A percentile compares a stretch with the other conserved stretches of the same genome.
These are phyloP conservation scores for Naematelia aurantialba DNA, from an alignment of 768 basidiomycete genomes.

Conservation along the genomic window DNA sequence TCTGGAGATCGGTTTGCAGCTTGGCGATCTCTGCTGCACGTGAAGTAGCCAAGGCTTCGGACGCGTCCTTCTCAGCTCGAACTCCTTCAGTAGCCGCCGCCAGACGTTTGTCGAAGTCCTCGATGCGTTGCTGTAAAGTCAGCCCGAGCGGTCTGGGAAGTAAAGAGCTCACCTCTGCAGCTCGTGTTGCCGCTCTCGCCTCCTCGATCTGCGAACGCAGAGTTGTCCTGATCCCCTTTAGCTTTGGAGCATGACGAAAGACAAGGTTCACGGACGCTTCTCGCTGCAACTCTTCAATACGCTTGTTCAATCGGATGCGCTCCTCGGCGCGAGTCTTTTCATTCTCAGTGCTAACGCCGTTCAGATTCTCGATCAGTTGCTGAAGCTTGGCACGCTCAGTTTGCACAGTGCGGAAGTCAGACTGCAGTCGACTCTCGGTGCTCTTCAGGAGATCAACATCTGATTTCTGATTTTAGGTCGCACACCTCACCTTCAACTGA, in stretches of 20 bases:
- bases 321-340: constrained; percentile 81
- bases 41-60: constrained; percentile 30
- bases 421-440: constrained; percentile 71
- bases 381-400: constrained; percentile 79
- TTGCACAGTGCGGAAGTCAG: constrained; percentile 76
- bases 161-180: constrained; percentile 28
- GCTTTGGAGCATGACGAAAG: not conserved
- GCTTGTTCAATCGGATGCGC: constrained; percentile 71
- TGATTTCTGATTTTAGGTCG: not conserved
- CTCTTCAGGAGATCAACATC: constrained; percentile 54
- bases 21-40: constrained; percentile 29
- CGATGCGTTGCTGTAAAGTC: constrained; percentile 17
- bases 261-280: constrained; percentile 72
- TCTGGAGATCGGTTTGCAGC: constrained; percentile 23
- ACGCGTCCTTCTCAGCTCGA: constrained; percentile 33
- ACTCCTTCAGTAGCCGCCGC: constrained; percentile 27
- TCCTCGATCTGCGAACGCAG: constrained; percentile 36
- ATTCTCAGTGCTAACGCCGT: constrained; percentile 83
- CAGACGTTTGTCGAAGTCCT: constrained; percentile 33
- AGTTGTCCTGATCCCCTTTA: constrained; percentile 23
- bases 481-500: constrained; percentile 73
- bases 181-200: constrained; percentile 29
- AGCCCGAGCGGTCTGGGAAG: not conserved
- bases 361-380: constrained; percentile 82
- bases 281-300: constrained; percentile 69